phyloP scores from a whole-genome alignment of 208 protist species.

The Trypanosoma avium region DNA sequence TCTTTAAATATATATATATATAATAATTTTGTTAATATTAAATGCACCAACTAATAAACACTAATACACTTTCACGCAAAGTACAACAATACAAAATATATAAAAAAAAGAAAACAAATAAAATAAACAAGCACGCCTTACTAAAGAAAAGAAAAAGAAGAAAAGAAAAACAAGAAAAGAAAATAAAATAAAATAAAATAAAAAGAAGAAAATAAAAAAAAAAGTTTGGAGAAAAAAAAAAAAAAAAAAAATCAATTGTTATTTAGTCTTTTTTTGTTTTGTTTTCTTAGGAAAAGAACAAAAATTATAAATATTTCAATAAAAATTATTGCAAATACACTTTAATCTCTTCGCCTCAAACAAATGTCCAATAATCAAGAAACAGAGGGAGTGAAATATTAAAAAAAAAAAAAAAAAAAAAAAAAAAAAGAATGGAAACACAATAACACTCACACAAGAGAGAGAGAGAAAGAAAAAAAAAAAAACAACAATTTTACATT shows the following conservation, averaged over 20 bases:
- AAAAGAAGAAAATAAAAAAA: slow-evolving; percentile 6
- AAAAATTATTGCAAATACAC: no score
- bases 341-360: no score
- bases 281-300: no score
- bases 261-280: no score
- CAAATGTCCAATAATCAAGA: slow-evolving; percentile 3
- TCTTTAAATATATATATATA: no score
- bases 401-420: slow-evolving; percentile 15
- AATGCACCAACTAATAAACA: no score
- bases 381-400: slow-evolving; percentile 8
- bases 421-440: slow-evolving; percentile 4
- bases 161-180: slow-evolving; percentile 12
- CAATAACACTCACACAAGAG: background rate
- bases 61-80: background rate
- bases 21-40: no score
- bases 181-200: slow-evolving; percentile 4
- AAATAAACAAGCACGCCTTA: background rate
- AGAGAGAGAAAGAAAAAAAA: slow-evolving; percentile 20
- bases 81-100: background rate
- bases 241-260: slow-evolving; percentile 9
- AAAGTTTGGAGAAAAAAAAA: slow-evolving; percentile 20
- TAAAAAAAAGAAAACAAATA: slow-evolving; percentile 12
- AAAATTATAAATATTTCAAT: no score
- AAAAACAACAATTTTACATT: slow-evolving; percentile 7
- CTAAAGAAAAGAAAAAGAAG: slow-evolving; percentile 1